These are phyloP conservation scores for Crassisporium funariophilum DNA, from an alignment of 768 basidiomycete genomes.

Conservation along the genomic window DNA sequence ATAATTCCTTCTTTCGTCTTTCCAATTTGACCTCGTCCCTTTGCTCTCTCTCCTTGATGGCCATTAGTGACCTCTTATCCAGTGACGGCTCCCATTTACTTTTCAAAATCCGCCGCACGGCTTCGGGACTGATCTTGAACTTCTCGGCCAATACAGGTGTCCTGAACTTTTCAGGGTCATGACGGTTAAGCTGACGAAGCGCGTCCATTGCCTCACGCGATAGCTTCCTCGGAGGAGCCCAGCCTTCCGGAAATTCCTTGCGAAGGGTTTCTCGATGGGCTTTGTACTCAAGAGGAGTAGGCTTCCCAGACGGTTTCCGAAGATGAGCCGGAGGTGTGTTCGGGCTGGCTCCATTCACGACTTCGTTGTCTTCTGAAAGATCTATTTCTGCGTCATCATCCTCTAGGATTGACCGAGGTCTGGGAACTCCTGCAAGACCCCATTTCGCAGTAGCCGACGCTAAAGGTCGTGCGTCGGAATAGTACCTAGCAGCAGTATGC, in stretches of 20 bases:
- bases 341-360: conserved; percentile 44
- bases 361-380: conserved; percentile 53
- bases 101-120: conserved; percentile 76
- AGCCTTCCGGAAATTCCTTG: conserved; percentile 62
- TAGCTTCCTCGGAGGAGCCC: conserved; percentile 79
- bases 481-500: conserved; percentile 20
- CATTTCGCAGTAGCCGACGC: conserved; percentile 33
- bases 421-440: conserved; percentile 39
- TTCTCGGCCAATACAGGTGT: conserved; percentile 71
- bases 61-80: conserved; percentile 52
- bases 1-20: conserved; percentile 30
- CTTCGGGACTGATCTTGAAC: conserved; percentile 82
- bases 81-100: conserved; percentile 68
- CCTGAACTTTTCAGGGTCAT: conserved; percentile 65
- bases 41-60: conserved; percentile 40
- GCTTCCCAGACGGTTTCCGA: conserved; percentile 37
- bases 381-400: conserved; percentile 48
- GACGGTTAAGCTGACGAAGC: conserved; percentile 62
- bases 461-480: conserved; percentile 20
- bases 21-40: conserved; percentile 44
- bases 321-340: conserved; percentile 38
- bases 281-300: conserved; percentile 51
- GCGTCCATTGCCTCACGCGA: conserved; percentile 86
- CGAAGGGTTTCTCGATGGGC: conserved; percentile 54
- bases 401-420: conserved; percentile 48